Base-by-base conservation (phyloP, 805 yeast genomes). In the Monosporozyma solicola region DNA sequence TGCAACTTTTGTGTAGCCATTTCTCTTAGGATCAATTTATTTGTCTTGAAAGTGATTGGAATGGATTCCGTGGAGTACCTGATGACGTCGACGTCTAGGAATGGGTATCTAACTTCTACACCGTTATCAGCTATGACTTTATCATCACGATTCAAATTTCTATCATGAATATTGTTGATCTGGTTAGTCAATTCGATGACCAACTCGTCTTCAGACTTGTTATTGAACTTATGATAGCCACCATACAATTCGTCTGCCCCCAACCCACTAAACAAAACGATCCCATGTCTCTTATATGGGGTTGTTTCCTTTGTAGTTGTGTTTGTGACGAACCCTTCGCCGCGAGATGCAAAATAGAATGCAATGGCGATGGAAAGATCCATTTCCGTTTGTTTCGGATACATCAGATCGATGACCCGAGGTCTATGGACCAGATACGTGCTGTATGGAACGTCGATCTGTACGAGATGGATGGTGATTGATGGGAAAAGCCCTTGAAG, bases 191-290 rank as follows among this genome's bases (percentile, higher is more conserved):
- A 72, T 61, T 89, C 95, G 1, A 66, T 65, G 0, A 75, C 72
- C 15, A 94, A 72, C 29, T 74, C 73, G 0, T 60, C 64, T 32
- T 75, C 73, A 1, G 74, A 70, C 41, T 69, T 68, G 35, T 72
- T 71, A 15, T 68, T 84, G 60, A 94, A 95, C 47, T 97, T 76
- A 24, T 95, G 87, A 66, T 94, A 94, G 0, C 99, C 99, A 0
- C 96, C 99, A 73, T 87, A 91, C 20, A 94, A 70, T 68, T 94
- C 99, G 70, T 94, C 99, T 0, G 99, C 99, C 1, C 99, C 99
- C 11, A 94, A 74, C 0, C 99, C 99, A 51, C 96, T 87, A 37
- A 94, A 72, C 8, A 94, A 67, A 0, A 94, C 96, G 58, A 81
- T 79, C 8, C 89, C 78, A 8, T 69, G 65, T 20, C 90, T 78